These are phyloP conservation scores for Colletotrichum incanum DNA, from an alignment of 2,329 filamentous ascomycete genomes.

Conservation along the genomic window DNA sequence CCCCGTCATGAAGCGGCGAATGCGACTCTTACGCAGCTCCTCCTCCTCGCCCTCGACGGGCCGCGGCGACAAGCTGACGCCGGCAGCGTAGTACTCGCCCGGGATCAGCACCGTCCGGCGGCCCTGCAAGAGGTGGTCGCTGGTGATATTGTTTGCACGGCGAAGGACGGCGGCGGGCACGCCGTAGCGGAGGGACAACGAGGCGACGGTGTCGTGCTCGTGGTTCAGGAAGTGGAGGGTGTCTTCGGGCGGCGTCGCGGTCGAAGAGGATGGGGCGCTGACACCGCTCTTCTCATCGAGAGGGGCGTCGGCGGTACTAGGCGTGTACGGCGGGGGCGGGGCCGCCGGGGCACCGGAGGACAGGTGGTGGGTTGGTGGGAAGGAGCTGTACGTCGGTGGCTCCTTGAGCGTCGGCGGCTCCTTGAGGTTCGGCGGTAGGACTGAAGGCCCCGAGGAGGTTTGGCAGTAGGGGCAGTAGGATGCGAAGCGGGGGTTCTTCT, in stretches of 20 bases:
- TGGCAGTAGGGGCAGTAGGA: slow-evolving; percentile 84
- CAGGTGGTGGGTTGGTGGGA: slow-evolving; percentile 45
- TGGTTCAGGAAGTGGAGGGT: slow-evolving; percentile 83
- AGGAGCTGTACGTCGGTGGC: slow-evolving; percentile 75
- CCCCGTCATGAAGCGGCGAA: slow-evolving; percentile 84
- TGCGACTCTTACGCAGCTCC: slow-evolving; percentile 77
- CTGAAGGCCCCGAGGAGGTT: slow-evolving; percentile 72
- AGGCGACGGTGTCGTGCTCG: slow-evolving; percentile 76
- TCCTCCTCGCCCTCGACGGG: slow-evolving; percentile 84
- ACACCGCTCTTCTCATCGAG: slow-evolving; percentile 51
- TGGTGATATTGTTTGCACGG: slow-evolving; percentile 77
- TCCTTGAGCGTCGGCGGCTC: slow-evolving; percentile 80
- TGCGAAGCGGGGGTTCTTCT: slow-evolving; percentile 78
- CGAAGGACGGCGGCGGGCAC: slow-evolving; percentile 77
- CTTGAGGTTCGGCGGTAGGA: slow-evolving; percentile 73
- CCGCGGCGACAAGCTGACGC: slow-evolving; percentile 77
- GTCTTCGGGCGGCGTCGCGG: slow-evolving; percentile 65
- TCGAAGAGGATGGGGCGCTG: slow-evolving; percentile 12
- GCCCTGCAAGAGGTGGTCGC: slow-evolving; percentile 79
- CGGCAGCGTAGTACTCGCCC: slow-evolving; percentile 77
- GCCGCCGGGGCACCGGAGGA: slow-evolving; percentile 47
- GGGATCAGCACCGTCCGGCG: slow-evolving; percentile 81
- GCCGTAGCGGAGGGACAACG: slow-evolving; percentile 79
- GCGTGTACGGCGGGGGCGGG: slow-evolving; percentile 60
- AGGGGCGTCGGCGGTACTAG: slow-evolving; percentile 37